A percentile compares a stretch with the other conserved stretches of the same genome.
These are phyloP conservation scores for Salvia sclarea DNA, from an alignment of 305 asterid genomes.

Conservation along the genomic window DNA sequence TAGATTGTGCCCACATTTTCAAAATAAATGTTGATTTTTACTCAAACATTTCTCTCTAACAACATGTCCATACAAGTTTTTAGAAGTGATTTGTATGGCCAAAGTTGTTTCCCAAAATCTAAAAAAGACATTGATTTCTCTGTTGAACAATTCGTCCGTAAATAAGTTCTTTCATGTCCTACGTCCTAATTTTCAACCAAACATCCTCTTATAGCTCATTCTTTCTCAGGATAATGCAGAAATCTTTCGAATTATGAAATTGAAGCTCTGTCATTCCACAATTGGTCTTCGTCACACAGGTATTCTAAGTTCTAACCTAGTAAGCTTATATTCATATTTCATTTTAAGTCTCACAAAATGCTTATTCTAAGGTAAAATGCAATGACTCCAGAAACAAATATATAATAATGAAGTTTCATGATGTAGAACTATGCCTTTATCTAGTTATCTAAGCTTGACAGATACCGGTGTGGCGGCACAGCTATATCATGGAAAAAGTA, in stretches of 20 bases:
- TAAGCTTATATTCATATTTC: background rate
- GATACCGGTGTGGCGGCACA: background rate
- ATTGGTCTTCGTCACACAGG: background rate
- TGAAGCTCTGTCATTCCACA: background rate
- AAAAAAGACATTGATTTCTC: background rate
- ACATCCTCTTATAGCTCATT: background rate
- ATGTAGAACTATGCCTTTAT: background rate
- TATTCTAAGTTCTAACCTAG: background rate
- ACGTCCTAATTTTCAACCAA: background rate
- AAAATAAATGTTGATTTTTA: background rate
- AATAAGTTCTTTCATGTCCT: background rate
- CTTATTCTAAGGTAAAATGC: background rate
- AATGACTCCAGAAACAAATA: background rate
- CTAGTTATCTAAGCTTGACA: background rate
- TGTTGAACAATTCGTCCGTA: background rate
- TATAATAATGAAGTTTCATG: background rate
- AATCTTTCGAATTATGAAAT: background rate
- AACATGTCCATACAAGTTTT: background rate
- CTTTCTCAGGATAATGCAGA: background rate
- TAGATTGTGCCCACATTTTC: background rate
- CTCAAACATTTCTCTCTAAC: background rate
- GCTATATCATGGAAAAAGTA: background rate
- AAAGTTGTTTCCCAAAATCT: background rate
- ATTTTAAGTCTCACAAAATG: background rate
- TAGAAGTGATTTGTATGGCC: background rate